Evolutionary conservation across 106 monocot species (phyloP), one percentile per base, ranked within the genome.

Genomic region (Apostasia shenzhenica): DNA sequence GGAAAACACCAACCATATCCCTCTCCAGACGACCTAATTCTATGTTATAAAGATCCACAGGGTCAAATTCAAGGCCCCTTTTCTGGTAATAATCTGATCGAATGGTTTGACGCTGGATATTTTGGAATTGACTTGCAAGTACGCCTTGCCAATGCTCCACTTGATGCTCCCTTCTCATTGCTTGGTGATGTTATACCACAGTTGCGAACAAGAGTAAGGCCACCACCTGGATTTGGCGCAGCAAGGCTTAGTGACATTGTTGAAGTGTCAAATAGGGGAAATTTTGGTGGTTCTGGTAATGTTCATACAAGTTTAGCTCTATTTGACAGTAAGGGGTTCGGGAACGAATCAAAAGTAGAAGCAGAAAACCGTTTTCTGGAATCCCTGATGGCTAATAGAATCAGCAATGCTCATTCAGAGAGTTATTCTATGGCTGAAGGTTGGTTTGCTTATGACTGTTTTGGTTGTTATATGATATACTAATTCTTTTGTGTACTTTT

Each of bases 131-230:
- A 99, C 70, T 83, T 99, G 79, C 87, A 64, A 82, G 92, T 99
- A 47, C 85, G 92, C 8, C 62, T 83, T 48, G 84, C 68, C 37
- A 68, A 51, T 83, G 81, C 81, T 73, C 87, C 99, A 4, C 2
- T 53, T 50, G 87, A 92, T 85, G 38, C 77, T 57, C 89, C 89
- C 55, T 99, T 93, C 67, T 78, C 69, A 14, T 67, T 70, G 65
- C 89, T 99, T 81, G 99, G 99, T 53, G 99, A 99, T 83, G 87
- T 88, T 63, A 99, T 99, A 87, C 99, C 99, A 44, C 92, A 99
- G 55, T 72, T 99, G 59, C 77, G 75, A 74, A 74, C 81, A 65
- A 99, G 93, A 76, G 79, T 83, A 57, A 75, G 76, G 57, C 90
- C 99, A 0, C 99, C 99, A 50, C 95, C 95, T 63, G 99, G 99